Evolutionary conservation across 2,329 filamentous ascomycete species (phyloP).

Genomic region (Periconia macrospinosa): DNA sequence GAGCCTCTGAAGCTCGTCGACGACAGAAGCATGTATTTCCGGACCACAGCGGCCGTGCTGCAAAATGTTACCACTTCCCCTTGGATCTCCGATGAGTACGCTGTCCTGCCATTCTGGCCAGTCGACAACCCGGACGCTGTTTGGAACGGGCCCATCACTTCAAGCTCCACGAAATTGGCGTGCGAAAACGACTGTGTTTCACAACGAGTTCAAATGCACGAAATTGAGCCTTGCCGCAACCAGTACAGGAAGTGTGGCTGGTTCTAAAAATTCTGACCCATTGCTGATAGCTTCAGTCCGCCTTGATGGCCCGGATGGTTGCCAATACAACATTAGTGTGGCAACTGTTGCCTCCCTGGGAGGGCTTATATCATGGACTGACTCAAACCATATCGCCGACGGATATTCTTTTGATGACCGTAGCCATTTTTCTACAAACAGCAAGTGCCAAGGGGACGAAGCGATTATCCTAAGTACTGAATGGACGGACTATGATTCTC

Average conservation of each 20-base stretch:
- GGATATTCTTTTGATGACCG: not conserved
- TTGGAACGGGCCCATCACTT: no score
- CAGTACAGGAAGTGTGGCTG: not conserved
- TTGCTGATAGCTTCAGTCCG: not conserved
- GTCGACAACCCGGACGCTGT: no score
- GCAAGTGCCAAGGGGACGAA: conserved; percentile 5
- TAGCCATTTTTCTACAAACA: conserved; percentile 1
- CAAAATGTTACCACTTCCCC: no score
- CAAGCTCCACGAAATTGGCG: conserved; percentile 5
- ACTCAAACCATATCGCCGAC: not conserved
- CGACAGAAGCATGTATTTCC: no score
- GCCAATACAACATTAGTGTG: conserved; percentile 5
- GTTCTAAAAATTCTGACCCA: not conserved
- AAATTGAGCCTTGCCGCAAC: conserved; percentile 5
- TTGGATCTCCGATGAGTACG: no score
- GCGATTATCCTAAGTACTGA: conserved; percentile 4
- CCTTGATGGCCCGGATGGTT: conserved; percentile 2
- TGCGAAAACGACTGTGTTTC: conserved; percentile 10
- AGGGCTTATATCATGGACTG: conserved; percentile 1
- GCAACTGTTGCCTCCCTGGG: not conserved
- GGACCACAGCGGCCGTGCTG: no score
- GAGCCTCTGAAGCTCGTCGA: not conserved
- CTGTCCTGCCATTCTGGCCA: no score
- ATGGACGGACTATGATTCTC: not conserved
- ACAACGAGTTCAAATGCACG: conserved; percentile 5